A percentile compares a stretch with the other conserved stretches of the same genome.
Conservation (phyloP, 2,329 filamentous ascomycete species). For the Diatrype stigma region DNA sequence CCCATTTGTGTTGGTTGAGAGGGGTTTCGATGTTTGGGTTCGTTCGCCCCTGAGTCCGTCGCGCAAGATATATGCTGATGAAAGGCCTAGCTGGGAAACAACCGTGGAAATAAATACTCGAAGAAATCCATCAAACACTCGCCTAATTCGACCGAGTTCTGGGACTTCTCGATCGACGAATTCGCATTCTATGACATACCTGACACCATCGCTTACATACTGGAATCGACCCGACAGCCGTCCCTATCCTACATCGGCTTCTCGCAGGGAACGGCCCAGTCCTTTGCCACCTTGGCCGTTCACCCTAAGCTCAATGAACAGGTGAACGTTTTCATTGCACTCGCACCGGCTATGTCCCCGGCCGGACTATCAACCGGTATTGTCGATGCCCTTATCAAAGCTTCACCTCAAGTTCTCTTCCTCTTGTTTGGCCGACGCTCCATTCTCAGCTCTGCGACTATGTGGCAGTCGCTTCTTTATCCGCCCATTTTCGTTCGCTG, state of each 20-base stretch:
- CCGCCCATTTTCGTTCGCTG: slow-evolving; percentile 86
- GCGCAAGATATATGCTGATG: slow-evolving; percentile 19
- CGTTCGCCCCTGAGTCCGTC: slow-evolving; percentile 28
- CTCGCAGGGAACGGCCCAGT: slow-evolving; percentile 93
- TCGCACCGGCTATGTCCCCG: slow-evolving; percentile 95
- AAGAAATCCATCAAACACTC: slow-evolving; percentile 82
- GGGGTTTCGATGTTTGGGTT: slow-evolving; percentile 94
- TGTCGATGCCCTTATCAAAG: slow-evolving; percentile 88
- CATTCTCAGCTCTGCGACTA: slow-evolving; percentile 87
- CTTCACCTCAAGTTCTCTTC: slow-evolving; percentile 87
- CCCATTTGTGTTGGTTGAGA: slow-evolving; percentile 83
- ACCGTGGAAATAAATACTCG: slow-evolving; percentile 97
- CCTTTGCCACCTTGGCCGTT: slow-evolving; percentile 88
- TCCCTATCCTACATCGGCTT: slow-evolving; percentile 96
- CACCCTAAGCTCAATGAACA: slow-evolving; percentile 89
- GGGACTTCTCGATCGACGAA: slow-evolving; percentile 98
- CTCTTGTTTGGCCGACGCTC: slow-evolving; percentile 88
- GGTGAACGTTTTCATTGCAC: slow-evolving; percentile 91
- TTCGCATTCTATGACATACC: slow-evolving; percentile 98
- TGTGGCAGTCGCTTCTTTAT: slow-evolving; percentile 96
- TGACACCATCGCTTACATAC: slow-evolving; percentile 86
- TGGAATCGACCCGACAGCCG: slow-evolving; percentile 74
- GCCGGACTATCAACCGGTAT: slow-evolving; percentile 85
- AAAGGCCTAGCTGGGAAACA: slow-evolving; percentile 73
- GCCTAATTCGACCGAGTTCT: slow-evolving; percentile 75